phyloP scores from a whole-genome alignment of 116 monocot genomes.

The Zostera marina region DNA sequence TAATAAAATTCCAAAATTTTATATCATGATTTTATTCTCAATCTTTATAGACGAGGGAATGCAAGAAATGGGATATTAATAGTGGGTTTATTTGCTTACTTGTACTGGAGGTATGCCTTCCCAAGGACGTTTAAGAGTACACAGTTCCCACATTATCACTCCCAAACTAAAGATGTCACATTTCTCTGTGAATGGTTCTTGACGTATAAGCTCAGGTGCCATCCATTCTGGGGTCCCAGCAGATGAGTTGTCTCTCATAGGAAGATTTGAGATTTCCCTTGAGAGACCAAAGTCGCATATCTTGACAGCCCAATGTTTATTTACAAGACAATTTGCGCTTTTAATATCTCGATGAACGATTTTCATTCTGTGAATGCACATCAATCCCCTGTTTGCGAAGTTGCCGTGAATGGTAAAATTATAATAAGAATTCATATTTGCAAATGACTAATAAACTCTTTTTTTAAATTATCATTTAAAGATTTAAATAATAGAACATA shows the following conservation, averaged over 20 bases:
- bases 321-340: constrained; percentile 93
- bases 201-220: constrained; percentile 94
- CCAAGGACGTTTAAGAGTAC: constrained; percentile 81
- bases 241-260: constrained; percentile 55
- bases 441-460: too few relatives aligned
- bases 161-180: constrained; percentile 97
- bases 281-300: constrained; percentile 96
- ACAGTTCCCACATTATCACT: constrained; percentile 98
- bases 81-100: constrained; percentile 20
- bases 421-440: too few relatives aligned
- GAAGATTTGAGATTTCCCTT: constrained; percentile 36
- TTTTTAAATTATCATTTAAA: too few relatives aligned
- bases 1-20: too few relatives aligned
- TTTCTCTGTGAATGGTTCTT: constrained; percentile 84
- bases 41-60: too few relatives aligned
- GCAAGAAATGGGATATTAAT: neutral
- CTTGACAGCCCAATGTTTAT: constrained; percentile 88
- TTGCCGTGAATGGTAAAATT: too few relatives aligned
- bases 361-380: constrained; percentile 97
- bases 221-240: constrained; percentile 99
- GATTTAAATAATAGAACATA: too few relatives aligned
- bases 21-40: too few relatives aligned
- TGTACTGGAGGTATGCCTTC: constrained; percentile 68
- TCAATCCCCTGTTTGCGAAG: constrained; percentile 45
- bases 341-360: constrained; percentile 92